phyloP scores from a whole-genome alignment of 106 monocot genomes.

The Dendrobium chrysotoxum region DNA sequence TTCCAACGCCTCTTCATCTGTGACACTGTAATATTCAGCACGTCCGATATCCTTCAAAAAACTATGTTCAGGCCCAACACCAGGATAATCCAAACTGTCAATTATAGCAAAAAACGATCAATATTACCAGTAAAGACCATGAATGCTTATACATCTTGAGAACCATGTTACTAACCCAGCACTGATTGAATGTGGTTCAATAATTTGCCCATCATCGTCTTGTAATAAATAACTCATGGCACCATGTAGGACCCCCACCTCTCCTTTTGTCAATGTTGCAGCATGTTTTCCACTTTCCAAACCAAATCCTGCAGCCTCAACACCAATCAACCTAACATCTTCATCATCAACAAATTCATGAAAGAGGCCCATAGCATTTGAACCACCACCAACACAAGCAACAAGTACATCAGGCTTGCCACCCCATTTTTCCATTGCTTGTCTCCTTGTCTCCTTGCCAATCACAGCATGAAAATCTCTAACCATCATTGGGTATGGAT shows the following conservation, averaged over 20 bases:
- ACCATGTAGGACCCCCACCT: slow-evolving; percentile 61
- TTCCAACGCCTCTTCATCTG: slow-evolving; percentile 85
- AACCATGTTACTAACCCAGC: slow-evolving; percentile 41
- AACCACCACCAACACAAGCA: slow-evolving; percentile 80
- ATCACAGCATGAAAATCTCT: slow-evolving; percentile 78
- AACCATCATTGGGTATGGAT: slow-evolving; percentile 81
- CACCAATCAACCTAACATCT: slow-evolving; percentile 69
- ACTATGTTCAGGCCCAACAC: slow-evolving; percentile 95
- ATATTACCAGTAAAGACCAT: not conserved
- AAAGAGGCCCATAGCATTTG: slow-evolving; percentile 80
- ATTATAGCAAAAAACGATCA: slow-evolving; percentile 5
- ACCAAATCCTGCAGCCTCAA: slow-evolving; percentile 68
- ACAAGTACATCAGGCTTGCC: slow-evolving; percentile 66
- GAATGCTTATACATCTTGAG: not conserved
- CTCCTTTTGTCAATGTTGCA: slow-evolving; percentile 65
- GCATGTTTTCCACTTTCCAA: slow-evolving; percentile 66
- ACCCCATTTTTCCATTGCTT: slow-evolving; percentile 74
- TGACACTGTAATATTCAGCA: slow-evolving; percentile 89
- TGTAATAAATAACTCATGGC: slow-evolving; percentile 75
- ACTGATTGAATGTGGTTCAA: slow-evolving; percentile 77
- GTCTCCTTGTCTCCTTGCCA: slow-evolving; percentile 69
- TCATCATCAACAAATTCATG: slow-evolving; percentile 72
- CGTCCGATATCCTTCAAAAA: slow-evolving; percentile 87
- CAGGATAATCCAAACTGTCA: slow-evolving; percentile 87
- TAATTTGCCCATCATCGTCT: slow-evolving; percentile 74